Evolutionary conservation across 106 monocot genomes (phyloP).

Genomic region (Phalaenopsis aphrodite): DNA sequence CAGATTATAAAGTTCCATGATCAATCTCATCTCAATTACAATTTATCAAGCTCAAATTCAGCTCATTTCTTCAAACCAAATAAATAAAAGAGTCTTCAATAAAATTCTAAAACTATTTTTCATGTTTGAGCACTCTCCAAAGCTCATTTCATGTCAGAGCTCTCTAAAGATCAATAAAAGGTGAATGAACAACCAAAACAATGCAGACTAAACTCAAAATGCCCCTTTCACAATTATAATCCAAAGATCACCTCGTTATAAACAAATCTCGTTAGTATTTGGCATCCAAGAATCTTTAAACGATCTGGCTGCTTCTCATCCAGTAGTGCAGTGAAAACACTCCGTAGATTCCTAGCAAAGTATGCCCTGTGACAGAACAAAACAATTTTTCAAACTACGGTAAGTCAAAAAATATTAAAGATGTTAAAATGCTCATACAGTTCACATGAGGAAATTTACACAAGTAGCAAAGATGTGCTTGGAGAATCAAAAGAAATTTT

Average conservation of each 20-base stretch:
- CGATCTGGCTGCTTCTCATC: conserved; percentile 49
- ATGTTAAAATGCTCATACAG: not conserved
- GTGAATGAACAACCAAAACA: not conserved
- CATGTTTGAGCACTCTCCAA: too few species aligned
- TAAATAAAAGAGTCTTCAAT: not conserved
- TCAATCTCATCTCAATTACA: not conserved
- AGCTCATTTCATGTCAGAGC: not conserved
- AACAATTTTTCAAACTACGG: not conserved
- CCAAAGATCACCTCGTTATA: conserved; percentile 6
- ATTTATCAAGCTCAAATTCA: not conserved
- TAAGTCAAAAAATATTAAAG: not conserved
- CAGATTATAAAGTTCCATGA: not conserved
- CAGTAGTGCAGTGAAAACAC: conserved; percentile 66
- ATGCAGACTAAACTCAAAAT: not conserved
- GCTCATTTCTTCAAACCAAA: not conserved
- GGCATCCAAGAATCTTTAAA: conserved; percentile 69
- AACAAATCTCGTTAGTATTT: conserved; percentile 66
- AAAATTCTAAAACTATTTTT: not conserved
- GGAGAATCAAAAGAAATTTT: too few species aligned
- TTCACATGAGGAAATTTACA: not conserved
- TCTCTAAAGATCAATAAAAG: not conserved
- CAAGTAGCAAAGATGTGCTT: too few species aligned
- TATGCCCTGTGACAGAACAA: conserved; percentile 4
- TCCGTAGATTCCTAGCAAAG: conserved; percentile 23
- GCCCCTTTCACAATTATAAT: not conserved